phyloP scores from a whole-genome alignment of 768 basidiomycete genomes.

The Steccherinum ochraceum region DNA sequence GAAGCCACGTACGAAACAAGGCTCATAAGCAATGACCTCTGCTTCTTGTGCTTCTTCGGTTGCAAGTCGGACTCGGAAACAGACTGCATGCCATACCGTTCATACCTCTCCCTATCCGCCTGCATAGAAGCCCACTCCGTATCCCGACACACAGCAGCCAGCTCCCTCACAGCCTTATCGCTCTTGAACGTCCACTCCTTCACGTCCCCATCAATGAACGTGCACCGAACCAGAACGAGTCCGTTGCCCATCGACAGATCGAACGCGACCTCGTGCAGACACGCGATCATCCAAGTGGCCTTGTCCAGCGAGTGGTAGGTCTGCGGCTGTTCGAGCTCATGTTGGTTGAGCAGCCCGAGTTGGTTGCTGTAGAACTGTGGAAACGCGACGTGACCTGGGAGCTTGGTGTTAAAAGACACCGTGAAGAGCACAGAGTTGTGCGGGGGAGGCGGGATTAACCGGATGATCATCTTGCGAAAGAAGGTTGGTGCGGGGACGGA shows the following conservation, averaged over 20 bases:
- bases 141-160: background rate
- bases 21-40: conserved; percentile 64
- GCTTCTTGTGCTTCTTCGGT: conserved; percentile 53
- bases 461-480: background rate
- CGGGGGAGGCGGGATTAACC: background rate
- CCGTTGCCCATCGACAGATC: conserved; percentile 40
- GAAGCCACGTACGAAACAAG: conserved; percentile 31
- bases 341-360: background rate
- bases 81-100: background rate
- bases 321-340: background rate
- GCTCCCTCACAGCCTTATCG: background rate
- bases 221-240: conserved; percentile 24
- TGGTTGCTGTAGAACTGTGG: background rate
- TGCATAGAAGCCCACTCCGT: background rate
- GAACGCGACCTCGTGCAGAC: conserved; percentile 56
- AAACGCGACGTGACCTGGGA: background rate
- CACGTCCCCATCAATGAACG: conserved; percentile 49
- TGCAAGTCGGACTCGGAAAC: conserved; percentile 11
- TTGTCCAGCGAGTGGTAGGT: conserved; percentile 49
- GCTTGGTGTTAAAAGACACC: background rate
- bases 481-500: background rate
- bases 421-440: background rate
- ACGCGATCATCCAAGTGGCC: conserved; percentile 47
- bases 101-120: conserved; percentile 17
- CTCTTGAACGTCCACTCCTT: conserved; percentile 37